Base-by-base conservation (phyloP, 495 filamentous ascomycete genomes). In the Recurvomyces mirabilis region DNA sequence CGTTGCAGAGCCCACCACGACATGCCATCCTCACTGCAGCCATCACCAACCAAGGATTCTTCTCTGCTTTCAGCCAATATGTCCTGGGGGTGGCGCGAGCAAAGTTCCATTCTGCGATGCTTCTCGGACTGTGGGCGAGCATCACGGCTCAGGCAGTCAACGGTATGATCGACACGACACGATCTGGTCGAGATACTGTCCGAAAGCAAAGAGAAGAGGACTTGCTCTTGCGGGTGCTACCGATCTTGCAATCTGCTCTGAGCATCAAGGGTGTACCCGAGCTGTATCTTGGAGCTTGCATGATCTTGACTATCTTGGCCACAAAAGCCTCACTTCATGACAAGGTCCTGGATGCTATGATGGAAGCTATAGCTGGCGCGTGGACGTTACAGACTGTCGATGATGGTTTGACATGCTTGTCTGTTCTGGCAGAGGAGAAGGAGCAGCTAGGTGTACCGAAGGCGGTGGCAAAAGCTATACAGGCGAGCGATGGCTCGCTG, bases 61-160 rank as follows among this genome's bases (percentile, higher is more conserved):
- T 91, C 44, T 61, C 74, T 1, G 63, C 73, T 4, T 65, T 96
- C 28, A 93, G 86, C 48, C 67, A 71, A 32, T 82, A 93, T 60
- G 77, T 84, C 1, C 60, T 91, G 21, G 71, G 78, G 13, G 72
- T 83, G 3, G 76, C 83, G 52, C 69, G 68, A 18, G 62, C 71
- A n/a, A 67, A 72, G 17, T 75, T 83, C 18, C 77, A 87, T 17
- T 82, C 85, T 51, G 79, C 82, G 25, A 72, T 73, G 1, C 62
- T 96, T 26, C 65, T 93, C 18, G 78, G 84, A 0, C 94, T 96
- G 56, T 98, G 88, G 86, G 84, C 82, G 1, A 75, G 83, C 33
- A 69, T 93, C 28, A 75, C 77, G 58, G 84, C 84, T 0, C 86
- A 96, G 63, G 77, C 87, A 2, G 69, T 86, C 30, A 79, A 82